phyloP scores from a whole-genome alignment of 75 land plant genomes.

The Isoetes taiwanensis region DNA sequence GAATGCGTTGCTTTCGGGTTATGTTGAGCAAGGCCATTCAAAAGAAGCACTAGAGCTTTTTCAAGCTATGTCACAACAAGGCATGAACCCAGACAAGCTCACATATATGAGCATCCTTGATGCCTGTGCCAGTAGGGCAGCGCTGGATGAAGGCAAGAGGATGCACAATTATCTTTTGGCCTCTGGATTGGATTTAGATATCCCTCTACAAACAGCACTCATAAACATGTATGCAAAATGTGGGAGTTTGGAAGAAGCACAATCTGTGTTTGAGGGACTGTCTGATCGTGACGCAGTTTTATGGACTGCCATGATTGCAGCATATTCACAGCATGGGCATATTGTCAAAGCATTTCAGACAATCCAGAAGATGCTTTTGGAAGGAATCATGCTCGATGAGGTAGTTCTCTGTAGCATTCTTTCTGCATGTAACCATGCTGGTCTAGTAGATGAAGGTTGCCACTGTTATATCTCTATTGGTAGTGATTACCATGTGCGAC shows the following conservation, averaged over 20 bases:
- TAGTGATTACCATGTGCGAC: no score
- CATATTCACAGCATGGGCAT: no score
- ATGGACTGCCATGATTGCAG: constrained; percentile 61
- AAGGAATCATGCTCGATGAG: no score
- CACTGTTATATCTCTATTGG: no score
- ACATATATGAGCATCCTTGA: constrained; percentile 11
- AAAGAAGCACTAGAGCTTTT: constrained; percentile 14
- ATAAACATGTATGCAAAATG: constrained; percentile 65
- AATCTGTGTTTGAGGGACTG: constrained; percentile 39
- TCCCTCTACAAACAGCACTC: constrained; percentile 40
- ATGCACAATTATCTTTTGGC: constrained; percentile 4
- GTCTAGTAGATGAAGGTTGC: no score
- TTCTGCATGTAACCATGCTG: no score
- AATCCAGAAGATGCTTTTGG: no score
- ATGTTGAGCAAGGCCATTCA: constrained; percentile 11
- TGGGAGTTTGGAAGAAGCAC: constrained; percentile 36
- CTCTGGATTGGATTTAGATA: constrained; percentile 17
- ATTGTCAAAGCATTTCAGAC: no score
- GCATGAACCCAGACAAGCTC: constrained; percentile 8
- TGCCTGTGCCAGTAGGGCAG: constrained; percentile 7
- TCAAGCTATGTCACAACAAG: constrained; percentile 6
- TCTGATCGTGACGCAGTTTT: constrained; percentile 36
- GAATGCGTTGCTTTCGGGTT: constrained; percentile 27
- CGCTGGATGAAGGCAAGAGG: neutral
- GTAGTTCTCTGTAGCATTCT: no score